Conservation (phyloP, 2,329 filamentous ascomycete species). For the Orbilia brochopaga region DNA sequence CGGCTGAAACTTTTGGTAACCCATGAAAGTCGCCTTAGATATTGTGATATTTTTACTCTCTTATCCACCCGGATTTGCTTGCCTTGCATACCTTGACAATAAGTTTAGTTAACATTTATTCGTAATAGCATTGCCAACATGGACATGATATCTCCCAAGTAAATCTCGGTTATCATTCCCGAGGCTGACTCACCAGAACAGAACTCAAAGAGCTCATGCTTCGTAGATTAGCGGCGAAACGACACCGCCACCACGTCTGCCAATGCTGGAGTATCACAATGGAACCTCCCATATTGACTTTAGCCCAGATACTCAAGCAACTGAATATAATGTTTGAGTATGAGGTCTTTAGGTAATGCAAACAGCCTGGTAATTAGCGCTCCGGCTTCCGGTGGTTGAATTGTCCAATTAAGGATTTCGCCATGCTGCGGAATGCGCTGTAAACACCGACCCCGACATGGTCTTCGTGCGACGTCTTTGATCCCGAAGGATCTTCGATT, state of each 20-base stretch:
- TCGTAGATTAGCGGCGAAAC: background rate
- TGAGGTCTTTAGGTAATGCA: no score
- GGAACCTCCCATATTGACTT: no score
- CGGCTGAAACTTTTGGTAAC: background rate
- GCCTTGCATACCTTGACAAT: background rate
- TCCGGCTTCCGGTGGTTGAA: no score
- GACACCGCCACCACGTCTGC: background rate
- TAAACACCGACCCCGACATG: no score
- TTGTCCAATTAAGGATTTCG: background rate
- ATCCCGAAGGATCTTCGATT: slow-evolving; percentile 23
- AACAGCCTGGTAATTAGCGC: no score
- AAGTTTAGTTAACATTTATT: no score
- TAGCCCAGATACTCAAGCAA: no score
- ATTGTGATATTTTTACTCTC: background rate
- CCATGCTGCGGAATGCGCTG: background rate
- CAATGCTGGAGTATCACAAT: background rate
- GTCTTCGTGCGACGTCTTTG: background rate
- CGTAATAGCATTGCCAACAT: background rate
- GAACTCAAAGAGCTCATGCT: background rate
- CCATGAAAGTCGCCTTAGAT: background rate
- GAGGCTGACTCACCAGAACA: background rate
- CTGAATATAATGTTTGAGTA: no score
- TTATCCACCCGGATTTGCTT: background rate
- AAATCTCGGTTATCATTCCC: background rate
- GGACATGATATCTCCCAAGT: background rate